Evolutionary conservation across 345 rosid genomes (phyloP).

Genomic region (Combretum micranthum): DNA sequence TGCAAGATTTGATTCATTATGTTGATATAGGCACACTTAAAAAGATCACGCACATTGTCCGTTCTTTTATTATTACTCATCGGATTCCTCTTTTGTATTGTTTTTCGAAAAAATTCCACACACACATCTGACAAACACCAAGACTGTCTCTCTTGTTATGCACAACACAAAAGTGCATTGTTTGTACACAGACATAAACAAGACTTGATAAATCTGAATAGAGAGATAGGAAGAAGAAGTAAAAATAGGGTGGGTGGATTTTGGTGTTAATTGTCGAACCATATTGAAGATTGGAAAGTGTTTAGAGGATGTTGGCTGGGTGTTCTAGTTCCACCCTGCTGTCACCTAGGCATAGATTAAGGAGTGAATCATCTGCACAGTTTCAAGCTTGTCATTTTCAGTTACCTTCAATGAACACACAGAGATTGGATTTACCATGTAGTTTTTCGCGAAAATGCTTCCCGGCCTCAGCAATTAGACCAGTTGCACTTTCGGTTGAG

Average conservation of each 20-base stretch:
- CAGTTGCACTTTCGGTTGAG: constrained; percentile 70
- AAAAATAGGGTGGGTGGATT: constrained; percentile 44
- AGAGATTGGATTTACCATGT: constrained; percentile 90
- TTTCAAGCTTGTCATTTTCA: constrained; percentile 77
- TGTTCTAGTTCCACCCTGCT: constrained; percentile 90
- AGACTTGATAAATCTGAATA: constrained; percentile 16
- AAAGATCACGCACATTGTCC: constrained; percentile 19
- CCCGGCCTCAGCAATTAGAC: constrained; percentile 64
- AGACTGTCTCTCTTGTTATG: constrained; percentile 16
- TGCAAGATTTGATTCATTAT: constrained; percentile 13
- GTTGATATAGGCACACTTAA: constrained; percentile 8
- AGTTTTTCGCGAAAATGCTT: constrained; percentile 65
- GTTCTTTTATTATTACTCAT: constrained; percentile 1
- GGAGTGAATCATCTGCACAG: constrained; percentile 84
- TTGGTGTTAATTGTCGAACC: constrained; percentile 9
- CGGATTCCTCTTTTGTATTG: constrained; percentile 2
- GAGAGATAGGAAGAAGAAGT: constrained; percentile 41
- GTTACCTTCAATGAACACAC: constrained; percentile 87
- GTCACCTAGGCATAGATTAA: constrained; percentile 97
- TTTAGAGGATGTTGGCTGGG: constrained; percentile 98
- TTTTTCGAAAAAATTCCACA: constrained; percentile 25
- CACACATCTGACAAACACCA: constrained; percentile 23
- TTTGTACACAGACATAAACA: not conserved
- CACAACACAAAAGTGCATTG: no score
- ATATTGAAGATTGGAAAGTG: constrained; percentile 25